phyloP scores from a whole-genome alignment of 1,284 basidiomycete genomes.

The Inonotus hispidus region DNA sequence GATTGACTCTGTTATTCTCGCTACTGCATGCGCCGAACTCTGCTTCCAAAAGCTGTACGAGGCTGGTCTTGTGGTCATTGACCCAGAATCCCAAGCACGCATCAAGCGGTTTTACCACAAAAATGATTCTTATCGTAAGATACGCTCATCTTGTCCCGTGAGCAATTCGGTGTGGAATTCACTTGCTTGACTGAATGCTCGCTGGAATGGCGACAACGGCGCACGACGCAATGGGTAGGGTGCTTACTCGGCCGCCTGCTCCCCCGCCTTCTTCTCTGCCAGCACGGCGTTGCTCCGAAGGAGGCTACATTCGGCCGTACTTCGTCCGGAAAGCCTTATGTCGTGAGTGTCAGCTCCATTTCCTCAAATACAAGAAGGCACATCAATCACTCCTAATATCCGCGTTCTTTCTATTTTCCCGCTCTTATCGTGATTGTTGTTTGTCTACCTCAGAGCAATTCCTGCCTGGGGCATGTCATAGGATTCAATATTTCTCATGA shows the following conservation, averaged over 20 bases:
- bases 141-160: constrained; percentile 4
- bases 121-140: constrained; percentile 68
- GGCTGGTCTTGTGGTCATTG: constrained; percentile 47
- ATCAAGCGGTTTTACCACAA: constrained; percentile 62
- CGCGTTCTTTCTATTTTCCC: background rate
- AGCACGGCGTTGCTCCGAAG: constrained; percentile 43
- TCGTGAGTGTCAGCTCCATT: constrained; percentile 38
- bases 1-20: constrained; percentile 32
- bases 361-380: background rate
- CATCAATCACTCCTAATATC: constrained; percentile 7
- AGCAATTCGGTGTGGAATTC: background rate
- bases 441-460: constrained; percentile 34
- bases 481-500: constrained; percentile 81
- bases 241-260: constrained; percentile 69
- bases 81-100: constrained; percentile 45
- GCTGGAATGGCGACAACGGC: background rate
- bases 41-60: constrained; percentile 49
- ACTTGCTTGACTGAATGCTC: constrained; percentile 1
- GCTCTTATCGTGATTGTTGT: background rate
- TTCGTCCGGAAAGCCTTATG: constrained; percentile 64
- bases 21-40: constrained; percentile 35
- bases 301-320: constrained; percentile 52
- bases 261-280: constrained; percentile 52
- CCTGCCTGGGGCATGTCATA: constrained; percentile 43
- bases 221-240: constrained; percentile 37